Evolutionary conservation across 1,284 basidiomycete species (phyloP).

Genomic region (Trichosporon sp.): DNA sequence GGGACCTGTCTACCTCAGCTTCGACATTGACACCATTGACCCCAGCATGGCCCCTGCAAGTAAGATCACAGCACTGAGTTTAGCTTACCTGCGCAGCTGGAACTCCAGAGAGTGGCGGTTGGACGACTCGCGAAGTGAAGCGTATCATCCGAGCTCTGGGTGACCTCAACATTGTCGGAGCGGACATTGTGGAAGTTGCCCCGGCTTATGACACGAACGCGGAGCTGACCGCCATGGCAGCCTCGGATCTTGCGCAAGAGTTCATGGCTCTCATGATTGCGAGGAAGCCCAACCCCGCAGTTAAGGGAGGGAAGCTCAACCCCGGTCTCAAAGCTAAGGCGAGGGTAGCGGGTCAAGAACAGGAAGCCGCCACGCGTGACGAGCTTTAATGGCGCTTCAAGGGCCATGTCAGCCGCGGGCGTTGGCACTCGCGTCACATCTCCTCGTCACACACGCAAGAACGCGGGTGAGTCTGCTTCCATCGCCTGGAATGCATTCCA

Average conservation of each 20-base stretch:
- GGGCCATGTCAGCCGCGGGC: background rate
- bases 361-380: slow-evolving; percentile 7
- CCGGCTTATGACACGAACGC: slow-evolving; percentile 48
- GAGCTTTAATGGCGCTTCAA: slow-evolving; percentile 10
- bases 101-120: slow-evolving; percentile 49
- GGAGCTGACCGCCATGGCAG: slow-evolving; percentile 46
- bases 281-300: slow-evolving; percentile 8
- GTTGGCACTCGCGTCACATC: no score
- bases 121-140: slow-evolving; percentile 50
- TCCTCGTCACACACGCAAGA: no score
- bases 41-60: slow-evolving; percentile 43
- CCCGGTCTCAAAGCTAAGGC: slow-evolving; percentile 1
- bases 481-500: background rate
- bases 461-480: background rate
- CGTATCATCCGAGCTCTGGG: slow-evolving; percentile 46
- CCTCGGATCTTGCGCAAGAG: slow-evolving; percentile 45
- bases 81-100: slow-evolving; percentile 26
- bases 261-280: slow-evolving; percentile 30
- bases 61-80: slow-evolving; percentile 14
- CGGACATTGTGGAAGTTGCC: slow-evolving; percentile 56
- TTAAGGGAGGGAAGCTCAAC: slow-evolving; percentile 16
- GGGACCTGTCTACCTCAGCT: slow-evolving; percentile 37
- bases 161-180: slow-evolving; percentile 53
- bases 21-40: slow-evolving; percentile 48
- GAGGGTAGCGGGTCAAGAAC: slow-evolving; percentile 3